Conservation (phyloP, 768 basidiomycete species). For the Auricularia heimuer region DNA sequence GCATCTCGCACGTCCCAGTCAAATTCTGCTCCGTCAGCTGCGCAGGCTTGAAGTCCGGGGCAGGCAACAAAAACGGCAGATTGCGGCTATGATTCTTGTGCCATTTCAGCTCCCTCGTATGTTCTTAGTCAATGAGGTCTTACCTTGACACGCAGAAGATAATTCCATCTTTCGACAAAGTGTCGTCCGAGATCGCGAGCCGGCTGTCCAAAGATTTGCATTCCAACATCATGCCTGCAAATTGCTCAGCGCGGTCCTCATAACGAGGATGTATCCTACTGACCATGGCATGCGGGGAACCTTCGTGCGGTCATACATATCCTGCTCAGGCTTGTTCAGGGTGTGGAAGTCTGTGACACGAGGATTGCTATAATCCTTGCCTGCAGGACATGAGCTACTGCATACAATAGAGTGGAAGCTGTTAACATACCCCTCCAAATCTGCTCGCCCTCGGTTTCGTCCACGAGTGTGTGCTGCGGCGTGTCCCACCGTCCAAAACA, state of each 20-base stretch:
- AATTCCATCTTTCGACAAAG: constrained; percentile 94
- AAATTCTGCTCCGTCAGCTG: constrained; percentile 74
- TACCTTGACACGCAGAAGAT: constrained; percentile 75
- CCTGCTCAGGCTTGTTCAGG: constrained; percentile 82
- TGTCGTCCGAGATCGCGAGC: constrained; percentile 90
- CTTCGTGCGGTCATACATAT: constrained; percentile 88
- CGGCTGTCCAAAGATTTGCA: constrained; percentile 95
- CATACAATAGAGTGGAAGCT: too few species aligned
- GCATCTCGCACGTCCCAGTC: constrained; percentile 93
- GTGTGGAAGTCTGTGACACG: constrained; percentile 78
- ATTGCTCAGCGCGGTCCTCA: neutral
- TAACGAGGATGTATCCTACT: constrained; percentile 14
- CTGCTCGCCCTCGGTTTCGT: constrained; percentile 64
- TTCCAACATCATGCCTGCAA: constrained; percentile 86
- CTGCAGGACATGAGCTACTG: constrained; percentile 27
- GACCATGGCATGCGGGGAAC: constrained; percentile 96
- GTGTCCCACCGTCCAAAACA: constrained; percentile 98
- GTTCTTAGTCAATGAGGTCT: constrained; percentile 29
- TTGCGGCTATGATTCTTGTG: constrained; percentile 68
- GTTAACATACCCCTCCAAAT: constrained; percentile 76
- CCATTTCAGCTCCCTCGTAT: constrained; percentile 19
- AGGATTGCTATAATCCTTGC: constrained; percentile 93
- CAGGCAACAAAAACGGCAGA: constrained; percentile 91
- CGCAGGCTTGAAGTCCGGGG: constrained; percentile 78
- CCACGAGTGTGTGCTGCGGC: constrained; percentile 80